phyloP scores from a whole-genome alignment of 1,139 yeast species.

The Yamadazyma taylorii region DNA sequence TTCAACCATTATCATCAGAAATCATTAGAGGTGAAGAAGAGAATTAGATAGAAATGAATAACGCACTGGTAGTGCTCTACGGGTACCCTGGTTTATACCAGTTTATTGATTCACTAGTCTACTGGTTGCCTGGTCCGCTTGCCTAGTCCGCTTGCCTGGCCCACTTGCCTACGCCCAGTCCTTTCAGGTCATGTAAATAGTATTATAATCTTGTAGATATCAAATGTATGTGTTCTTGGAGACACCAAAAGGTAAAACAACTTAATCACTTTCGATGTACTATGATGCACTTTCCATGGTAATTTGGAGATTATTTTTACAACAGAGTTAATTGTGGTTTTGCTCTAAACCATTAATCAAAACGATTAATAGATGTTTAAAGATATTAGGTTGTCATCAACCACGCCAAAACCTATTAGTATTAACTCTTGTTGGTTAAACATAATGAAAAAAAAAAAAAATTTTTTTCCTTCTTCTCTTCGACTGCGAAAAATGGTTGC shows the following conservation, averaged over 20 bases:
- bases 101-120: no score
- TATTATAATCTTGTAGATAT: conserved; percentile 2
- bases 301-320: conserved; percentile 9
- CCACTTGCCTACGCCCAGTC: no score
- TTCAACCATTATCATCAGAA: conserved; percentile 60
- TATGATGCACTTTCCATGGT: conserved; percentile 43
- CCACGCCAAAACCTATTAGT: conserved; percentile 12
- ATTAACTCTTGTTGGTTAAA: neutral
- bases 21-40: conserved; percentile 35
- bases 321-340: conserved; percentile 20
- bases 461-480: neutral
- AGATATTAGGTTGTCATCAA: conserved; percentile 32
- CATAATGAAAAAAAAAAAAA: neutral
- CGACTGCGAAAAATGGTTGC: neutral
- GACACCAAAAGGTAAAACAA: conserved; percentile 44
- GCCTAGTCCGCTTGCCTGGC: no score
- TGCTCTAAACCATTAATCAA: conserved; percentile 44
- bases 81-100: no score
- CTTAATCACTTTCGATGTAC: conserved; percentile 40
- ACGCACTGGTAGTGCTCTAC: neutral
- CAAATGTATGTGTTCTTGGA: conserved; percentile 51
- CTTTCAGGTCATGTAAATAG: no score
- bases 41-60: neutral
- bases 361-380: conserved; percentile 41
- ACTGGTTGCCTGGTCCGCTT: no score